phyloP scores from a whole-genome alignment of 441 rosid genomes.

The Kokia cookei region DNA sequence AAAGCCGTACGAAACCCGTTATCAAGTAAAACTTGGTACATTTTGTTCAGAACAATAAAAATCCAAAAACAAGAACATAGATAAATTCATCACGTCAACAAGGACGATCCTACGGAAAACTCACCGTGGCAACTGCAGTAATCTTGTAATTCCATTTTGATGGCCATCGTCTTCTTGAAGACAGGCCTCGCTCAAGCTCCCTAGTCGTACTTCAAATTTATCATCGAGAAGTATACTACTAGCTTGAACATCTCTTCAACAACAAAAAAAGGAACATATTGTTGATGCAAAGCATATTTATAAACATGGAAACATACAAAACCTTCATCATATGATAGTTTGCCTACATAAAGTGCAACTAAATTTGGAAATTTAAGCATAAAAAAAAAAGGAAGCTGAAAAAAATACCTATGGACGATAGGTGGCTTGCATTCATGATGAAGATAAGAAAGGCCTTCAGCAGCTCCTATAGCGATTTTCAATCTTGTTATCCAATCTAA shows the following conservation, averaged over 20 bases:
- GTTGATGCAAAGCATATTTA: background rate
- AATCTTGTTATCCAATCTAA: conserved; percentile 98
- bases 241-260: conserved; percentile 87
- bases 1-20: conserved; percentile 14
- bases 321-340: background rate
- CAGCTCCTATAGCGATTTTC: conserved; percentile 91
- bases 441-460: conserved; percentile 75
- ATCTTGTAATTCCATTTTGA: conserved; percentile 70
- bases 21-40: conserved; percentile 8
- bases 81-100: background rate
- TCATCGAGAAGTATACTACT: conserved; percentile 99
- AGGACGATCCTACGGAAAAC: conserved; percentile 20
- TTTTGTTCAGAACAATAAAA: background rate
- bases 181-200: conserved; percentile 76
- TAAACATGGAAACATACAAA: background rate
- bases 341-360: background rate
- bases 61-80: background rate
- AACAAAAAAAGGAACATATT: conserved; percentile 1
- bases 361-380: background rate
- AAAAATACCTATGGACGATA: conserved; percentile 82
- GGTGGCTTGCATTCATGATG: conserved; percentile 94
- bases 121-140: conserved; percentile 83
- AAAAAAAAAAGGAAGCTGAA: conserved; percentile 12
- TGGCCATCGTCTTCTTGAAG: conserved; percentile 69
- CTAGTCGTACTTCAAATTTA: conserved; percentile 92